phyloP scores from a whole-genome alignment of 2,329 filamentous ascomycete species.

The Phialophora tarda region DNA sequence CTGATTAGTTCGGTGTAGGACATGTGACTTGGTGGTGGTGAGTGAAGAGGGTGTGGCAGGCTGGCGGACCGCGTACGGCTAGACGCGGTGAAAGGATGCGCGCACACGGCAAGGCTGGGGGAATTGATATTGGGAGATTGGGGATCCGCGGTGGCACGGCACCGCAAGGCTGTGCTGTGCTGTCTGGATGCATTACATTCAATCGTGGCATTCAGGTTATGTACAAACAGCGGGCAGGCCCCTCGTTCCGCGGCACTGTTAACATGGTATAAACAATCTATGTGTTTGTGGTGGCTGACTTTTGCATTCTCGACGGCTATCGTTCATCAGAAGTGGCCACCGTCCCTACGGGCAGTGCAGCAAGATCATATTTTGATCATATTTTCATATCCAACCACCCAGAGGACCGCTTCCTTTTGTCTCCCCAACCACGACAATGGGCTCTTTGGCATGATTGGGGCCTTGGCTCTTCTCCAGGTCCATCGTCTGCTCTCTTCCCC shows the following conservation, averaged over 20 bases:
- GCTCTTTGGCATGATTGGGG: not conserved
- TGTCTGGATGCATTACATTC: not conserved
- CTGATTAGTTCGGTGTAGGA: not conserved
- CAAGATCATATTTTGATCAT: not conserved
- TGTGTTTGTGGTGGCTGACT: not conserved
- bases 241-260: not conserved
- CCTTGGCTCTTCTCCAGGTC: conserved; percentile 12
- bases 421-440: not conserved
- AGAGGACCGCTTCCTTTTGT: not conserved
- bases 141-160: not conserved
- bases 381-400: conserved; percentile 7
- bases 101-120: not conserved
- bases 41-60: not conserved
- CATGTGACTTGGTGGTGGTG: not conserved
- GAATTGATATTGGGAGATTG: not conserved
- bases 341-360: not conserved
- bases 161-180: too few relatives aligned
- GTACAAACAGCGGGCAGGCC: not conserved
- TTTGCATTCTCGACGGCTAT: not conserved
- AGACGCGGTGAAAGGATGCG: not conserved
- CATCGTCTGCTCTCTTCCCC: not conserved
- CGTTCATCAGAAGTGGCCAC: not conserved
- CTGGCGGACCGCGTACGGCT: too few relatives aligned
- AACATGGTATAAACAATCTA: not conserved
- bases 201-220: not conserved